A percentile compares a stretch with the other conserved stretches of the same genome.
Conservation (phyloP, 306 rosid species). For the Vigna nakashimae region DNA sequence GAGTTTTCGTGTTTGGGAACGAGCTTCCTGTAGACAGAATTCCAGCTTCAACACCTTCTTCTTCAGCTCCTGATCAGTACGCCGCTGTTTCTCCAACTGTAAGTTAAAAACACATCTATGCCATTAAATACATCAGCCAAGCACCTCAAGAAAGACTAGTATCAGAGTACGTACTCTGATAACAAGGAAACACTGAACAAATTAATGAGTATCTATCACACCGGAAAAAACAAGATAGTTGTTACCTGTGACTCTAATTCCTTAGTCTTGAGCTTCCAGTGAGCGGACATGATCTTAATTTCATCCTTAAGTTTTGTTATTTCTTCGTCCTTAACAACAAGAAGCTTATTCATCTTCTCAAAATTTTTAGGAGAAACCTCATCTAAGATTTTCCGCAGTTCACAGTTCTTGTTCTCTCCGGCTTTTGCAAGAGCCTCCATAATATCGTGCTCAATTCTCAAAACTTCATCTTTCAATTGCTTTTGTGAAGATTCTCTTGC, state of each 20-base stretch:
- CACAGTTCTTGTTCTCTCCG: slow-evolving; percentile 72
- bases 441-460: slow-evolving; percentile 84
- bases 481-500: slow-evolving; percentile 91
- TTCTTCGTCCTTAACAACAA: slow-evolving; percentile 82
- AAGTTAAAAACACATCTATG: slow-evolving; percentile 37
- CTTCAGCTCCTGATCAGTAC: slow-evolving; percentile 91
- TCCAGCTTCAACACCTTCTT: slow-evolving; percentile 92
- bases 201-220: slow-evolving; percentile 12
- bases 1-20: slow-evolving; percentile 91
- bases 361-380: slow-evolving; percentile 88
- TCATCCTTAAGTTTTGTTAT: slow-evolving; percentile 78
- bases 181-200: background rate
- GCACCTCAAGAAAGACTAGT: background rate
- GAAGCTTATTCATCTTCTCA: slow-evolving; percentile 75
- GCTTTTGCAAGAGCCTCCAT: slow-evolving; percentile 77
- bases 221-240: slow-evolving; percentile 14
- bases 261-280: slow-evolving; percentile 92
- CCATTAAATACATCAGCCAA: slow-evolving; percentile 36
- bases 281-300: slow-evolving; percentile 78
- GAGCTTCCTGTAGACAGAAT: slow-evolving; percentile 94
- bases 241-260: slow-evolving; percentile 94
- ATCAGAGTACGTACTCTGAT: too few species aligned
- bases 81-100: slow-evolving; percentile 96
- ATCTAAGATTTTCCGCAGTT: slow-evolving; percentile 74
- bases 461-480: slow-evolving; percentile 85